Percentiles rank a stretch among this genome's conserved stretches.
Evolutionary conservation across 1,284 basidiomycete species (phyloP).

Genomic region (Laetiporus sulphureus): DNA sequence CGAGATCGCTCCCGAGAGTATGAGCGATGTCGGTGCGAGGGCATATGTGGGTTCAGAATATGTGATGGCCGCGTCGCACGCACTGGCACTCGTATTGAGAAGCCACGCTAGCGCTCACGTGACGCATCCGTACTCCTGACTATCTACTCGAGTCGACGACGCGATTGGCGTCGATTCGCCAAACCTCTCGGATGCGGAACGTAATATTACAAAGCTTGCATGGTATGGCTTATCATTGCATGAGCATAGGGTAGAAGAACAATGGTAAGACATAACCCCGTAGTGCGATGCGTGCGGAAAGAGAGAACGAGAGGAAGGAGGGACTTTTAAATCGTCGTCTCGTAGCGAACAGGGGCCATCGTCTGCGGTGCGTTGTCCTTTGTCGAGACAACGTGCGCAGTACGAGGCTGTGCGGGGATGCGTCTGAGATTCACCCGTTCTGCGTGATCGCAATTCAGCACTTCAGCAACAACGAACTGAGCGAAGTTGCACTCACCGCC

Average conservation of each 20-base stretch:
- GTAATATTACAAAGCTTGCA: slow-evolving; percentile 20
- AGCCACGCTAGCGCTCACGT: too few relatives aligned
- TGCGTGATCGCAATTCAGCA: slow-evolving; percentile 22
- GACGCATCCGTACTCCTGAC: too few relatives aligned
- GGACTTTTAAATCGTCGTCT: slow-evolving; percentile 69
- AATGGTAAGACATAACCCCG: slow-evolving; percentile 25
- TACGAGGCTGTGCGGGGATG: slow-evolving; percentile 80
- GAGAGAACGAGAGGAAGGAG: slow-evolving; percentile 3
- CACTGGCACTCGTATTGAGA: too few relatives aligned
- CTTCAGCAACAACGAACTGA: slow-evolving; percentile 3
- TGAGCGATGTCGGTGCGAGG: slow-evolving; percentile 20
- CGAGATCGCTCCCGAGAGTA: slow-evolving; percentile 19
- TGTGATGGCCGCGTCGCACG: too few relatives aligned
- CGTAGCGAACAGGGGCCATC: slow-evolving; percentile 86
- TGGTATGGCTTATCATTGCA: slow-evolving; percentile 27
- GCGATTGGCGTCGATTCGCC: too few relatives aligned
- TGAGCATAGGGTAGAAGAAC: slow-evolving; percentile 23
- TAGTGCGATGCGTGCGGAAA: slow-evolving; percentile 11
- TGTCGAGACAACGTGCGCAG: slow-evolving; percentile 71
- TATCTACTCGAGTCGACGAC: too few relatives aligned
- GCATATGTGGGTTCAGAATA: slow-evolving; percentile 17
- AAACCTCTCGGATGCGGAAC: too few relatives aligned
- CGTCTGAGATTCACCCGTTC: slow-evolving; percentile 87
- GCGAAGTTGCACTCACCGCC: slow-evolving; percentile 61
- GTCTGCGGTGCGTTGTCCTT: slow-evolving; percentile 87